These are phyloP conservation scores for Rhizopogon vulgaris DNA, from an alignment of 768 basidiomycete species.

Conservation along the genomic window DNA sequence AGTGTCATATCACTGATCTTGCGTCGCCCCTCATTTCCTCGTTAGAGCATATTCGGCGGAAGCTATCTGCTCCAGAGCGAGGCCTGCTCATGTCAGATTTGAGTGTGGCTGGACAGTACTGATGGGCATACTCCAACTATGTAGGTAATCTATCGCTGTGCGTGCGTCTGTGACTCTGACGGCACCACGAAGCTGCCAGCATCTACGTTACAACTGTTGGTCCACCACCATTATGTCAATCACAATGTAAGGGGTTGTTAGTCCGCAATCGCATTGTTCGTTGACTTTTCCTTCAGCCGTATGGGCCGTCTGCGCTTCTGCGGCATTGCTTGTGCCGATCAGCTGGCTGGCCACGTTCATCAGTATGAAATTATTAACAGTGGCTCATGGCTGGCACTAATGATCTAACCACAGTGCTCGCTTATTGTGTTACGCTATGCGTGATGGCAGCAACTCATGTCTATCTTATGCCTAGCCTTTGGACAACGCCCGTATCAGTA, in stretches of 20 bases:
- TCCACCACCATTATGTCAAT: slow-evolving; percentile 30
- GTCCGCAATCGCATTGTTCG: neutral
- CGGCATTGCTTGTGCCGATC: slow-evolving; percentile 39
- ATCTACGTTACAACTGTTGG: slow-evolving; percentile 41
- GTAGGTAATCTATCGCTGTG: slow-evolving; percentile 29
- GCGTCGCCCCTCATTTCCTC: neutral
- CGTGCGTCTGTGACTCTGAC: neutral
- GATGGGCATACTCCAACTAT: slow-evolving; percentile 41
- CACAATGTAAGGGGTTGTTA: slow-evolving; percentile 23
- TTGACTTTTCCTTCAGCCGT: slow-evolving; percentile 21
- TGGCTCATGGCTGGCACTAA: neutral
- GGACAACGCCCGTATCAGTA: slow-evolving; percentile 43
- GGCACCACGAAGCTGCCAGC: slow-evolving; percentile 36
- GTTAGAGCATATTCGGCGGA: slow-evolving; percentile 29
- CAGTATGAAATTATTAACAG: slow-evolving; percentile 28
- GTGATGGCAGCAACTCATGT: slow-evolving; percentile 42
- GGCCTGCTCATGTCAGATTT: slow-evolving; percentile 36
- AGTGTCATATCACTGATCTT: slow-evolving; percentile 8
- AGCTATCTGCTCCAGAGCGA: slow-evolving; percentile 28
- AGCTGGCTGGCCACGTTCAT: slow-evolving; percentile 44
- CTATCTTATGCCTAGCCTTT: slow-evolving; percentile 38
- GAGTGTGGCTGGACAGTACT: slow-evolving; percentile 55
- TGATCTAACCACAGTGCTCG: slow-evolving; percentile 30
- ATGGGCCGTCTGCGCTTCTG: slow-evolving; percentile 42
- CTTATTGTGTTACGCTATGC: slow-evolving; percentile 52